These are phyloP conservation scores for Aeschynomene evenia DNA, from an alignment of 306 rosid genomes.

Conservation along the genomic window DNA sequence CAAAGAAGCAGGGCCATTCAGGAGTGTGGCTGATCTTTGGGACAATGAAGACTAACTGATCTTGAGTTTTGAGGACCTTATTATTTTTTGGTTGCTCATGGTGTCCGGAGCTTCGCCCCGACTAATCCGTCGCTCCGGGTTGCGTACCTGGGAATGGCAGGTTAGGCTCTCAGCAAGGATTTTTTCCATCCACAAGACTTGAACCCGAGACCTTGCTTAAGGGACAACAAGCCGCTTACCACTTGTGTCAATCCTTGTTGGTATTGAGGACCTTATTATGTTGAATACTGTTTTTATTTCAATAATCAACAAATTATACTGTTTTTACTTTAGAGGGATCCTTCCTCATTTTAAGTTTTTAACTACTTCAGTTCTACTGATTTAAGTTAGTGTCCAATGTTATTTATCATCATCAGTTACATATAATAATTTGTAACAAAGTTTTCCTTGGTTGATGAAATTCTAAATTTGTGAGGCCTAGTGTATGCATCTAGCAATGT, in stretches of 20 bases:
- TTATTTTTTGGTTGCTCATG: too few relatives aligned
- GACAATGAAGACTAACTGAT: neutral
- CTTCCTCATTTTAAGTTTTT: too few relatives aligned
- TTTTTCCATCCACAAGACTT: too few relatives aligned
- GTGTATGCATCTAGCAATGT: neutral
- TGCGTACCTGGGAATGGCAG: too few relatives aligned
- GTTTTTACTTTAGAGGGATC: too few relatives aligned
- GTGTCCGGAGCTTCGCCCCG: too few relatives aligned
- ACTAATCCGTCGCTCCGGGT: too few relatives aligned
- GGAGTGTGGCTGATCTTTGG: slow-evolving; percentile 9
- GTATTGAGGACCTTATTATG: neutral
- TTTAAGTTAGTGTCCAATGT: neutral
- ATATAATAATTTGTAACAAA: neutral
- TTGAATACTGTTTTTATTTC: neutral
- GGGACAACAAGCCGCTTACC: too few relatives aligned
- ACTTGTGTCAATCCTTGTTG: too few relatives aligned
- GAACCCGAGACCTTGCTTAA: too few relatives aligned
- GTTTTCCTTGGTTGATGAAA: neutral
- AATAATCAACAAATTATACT: neutral
- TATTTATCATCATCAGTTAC: neutral
- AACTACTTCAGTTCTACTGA: neutral
- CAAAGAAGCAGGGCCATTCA: slow-evolving; percentile 29
- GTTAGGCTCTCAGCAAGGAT: too few relatives aligned
- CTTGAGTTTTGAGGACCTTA: neutral
- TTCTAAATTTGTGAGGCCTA: neutral